phyloP scores from a whole-genome alignment of 352 stramenopile species.

The Blastocystis hominis region DNA sequence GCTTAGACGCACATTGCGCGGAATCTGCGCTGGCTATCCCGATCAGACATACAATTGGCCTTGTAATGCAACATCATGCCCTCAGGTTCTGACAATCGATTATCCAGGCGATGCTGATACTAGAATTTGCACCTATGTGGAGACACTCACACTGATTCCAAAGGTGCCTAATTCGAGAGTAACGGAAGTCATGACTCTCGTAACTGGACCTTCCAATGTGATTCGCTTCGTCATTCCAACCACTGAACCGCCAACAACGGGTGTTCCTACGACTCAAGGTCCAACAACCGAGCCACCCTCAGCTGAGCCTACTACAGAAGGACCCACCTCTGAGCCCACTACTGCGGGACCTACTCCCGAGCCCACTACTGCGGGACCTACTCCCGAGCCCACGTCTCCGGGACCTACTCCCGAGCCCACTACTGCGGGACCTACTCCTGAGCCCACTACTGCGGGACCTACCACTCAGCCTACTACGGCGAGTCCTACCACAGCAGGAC shows the following conservation, averaged over 20 bases:
- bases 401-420: background rate
- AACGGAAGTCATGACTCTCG: background rate
- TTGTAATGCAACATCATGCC: background rate
- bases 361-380: background rate
- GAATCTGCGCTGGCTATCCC: background rate
- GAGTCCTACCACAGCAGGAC: background rate
- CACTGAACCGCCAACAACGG: background rate
- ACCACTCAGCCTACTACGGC: background rate
- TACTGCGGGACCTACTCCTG: background rate
- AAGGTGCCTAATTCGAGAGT: background rate
- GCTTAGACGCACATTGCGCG: background rate
- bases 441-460: background rate
- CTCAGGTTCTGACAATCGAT: background rate
- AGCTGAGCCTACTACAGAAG: background rate
- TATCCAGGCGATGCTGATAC: background rate
- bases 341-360: background rate
- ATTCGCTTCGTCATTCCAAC: background rate
- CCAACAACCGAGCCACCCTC: background rate
- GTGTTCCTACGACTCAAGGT: background rate
- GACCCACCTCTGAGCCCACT: background rate
- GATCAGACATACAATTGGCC: background rate
- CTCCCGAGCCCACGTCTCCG: background rate
- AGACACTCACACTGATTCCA: background rate
- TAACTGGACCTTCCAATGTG: background rate
- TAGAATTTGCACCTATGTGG: background rate